Conservation (phyloP, 495 filamentous ascomycete genomes). For the Extremus antarcticus region DNA sequence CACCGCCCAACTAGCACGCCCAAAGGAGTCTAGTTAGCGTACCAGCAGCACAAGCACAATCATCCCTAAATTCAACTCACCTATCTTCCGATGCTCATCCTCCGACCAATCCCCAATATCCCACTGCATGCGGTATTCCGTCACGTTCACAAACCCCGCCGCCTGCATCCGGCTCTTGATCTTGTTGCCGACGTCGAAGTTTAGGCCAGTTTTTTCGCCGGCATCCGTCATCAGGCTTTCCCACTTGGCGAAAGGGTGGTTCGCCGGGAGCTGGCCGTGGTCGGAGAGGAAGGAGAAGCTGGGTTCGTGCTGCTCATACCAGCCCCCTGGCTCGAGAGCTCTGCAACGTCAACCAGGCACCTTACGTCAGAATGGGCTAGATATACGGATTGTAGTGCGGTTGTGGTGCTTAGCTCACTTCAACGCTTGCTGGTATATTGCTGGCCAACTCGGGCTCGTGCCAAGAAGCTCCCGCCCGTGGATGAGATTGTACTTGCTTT, state of each 20-base stretch:
- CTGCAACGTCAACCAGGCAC: slow-evolving; percentile 17
- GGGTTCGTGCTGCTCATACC: slow-evolving; percentile 18
- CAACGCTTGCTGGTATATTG: neutral
- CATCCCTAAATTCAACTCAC: too few species aligned
- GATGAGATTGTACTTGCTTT: slow-evolving; percentile 51
- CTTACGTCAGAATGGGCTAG: too few species aligned
- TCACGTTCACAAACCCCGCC: slow-evolving; percentile 13
- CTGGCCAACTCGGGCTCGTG: slow-evolving; percentile 21
- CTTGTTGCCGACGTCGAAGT: neutral
- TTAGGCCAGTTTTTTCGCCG: neutral
- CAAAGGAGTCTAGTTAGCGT: too few species aligned
- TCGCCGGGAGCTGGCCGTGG: neutral
- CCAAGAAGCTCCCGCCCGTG: slow-evolving; percentile 32
- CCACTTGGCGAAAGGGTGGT: neutral
- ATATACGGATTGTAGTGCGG: too few species aligned
- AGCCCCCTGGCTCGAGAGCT: slow-evolving; percentile 24
- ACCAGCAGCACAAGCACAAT: too few species aligned
- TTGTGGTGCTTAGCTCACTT: too few species aligned
- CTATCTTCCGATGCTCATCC: neutral
- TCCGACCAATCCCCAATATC: slow-evolving; percentile 12
- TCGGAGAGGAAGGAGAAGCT: neutral
- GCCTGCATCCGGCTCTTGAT: neutral
- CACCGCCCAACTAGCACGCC: slow-evolving; percentile 17
- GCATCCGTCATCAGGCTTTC: neutral
- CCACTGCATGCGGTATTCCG: slow-evolving; percentile 12